Evolutionary conservation across 2,329 filamentous ascomycete species (phyloP), one percentile per base, ranked within the genome.

Genomic region (Mariannaea elegans): DNA sequence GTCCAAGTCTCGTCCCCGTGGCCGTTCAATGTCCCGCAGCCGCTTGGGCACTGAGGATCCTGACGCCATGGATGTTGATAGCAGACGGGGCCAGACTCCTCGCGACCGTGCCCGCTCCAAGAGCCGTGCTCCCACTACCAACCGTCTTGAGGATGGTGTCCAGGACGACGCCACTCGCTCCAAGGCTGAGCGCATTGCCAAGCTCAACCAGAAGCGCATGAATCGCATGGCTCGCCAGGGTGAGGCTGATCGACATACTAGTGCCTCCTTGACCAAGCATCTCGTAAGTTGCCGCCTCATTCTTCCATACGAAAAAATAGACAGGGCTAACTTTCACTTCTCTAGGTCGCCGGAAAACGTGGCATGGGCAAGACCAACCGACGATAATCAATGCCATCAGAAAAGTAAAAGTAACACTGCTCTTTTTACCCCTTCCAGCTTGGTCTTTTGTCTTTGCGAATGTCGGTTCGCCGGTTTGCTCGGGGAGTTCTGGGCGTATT

Each of bases 211-310:
- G 89, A 93, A 94, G 85, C 94, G 93, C 87, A 97, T 96, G 93
- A 99, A 99, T 83, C 88, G 94, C 66, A 95, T 96, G 90, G 95
- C 95, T 42, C 89, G 94, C 77, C 92, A 96, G 84, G 95, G 95
- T 84, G 95, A 99, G 82, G 94, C 90, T 63, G 95, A 99, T 84
- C 88, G 96, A 75, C 94, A 98, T 80, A 88, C 88, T 63, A 89
- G 89, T 56, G 91, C 91, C 34, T 85, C 91, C 52, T 80, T 97
- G 78, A 87, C 89, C 64, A 99, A 97, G 82, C 95, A 98, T 81
- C 84, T 99, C 86, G 90, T 97, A 85, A 77, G 89, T 86, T 68
- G 64, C 41, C 13, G 34, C 49, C 29, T 29, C 27, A n/a, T n/a
- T n/a, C n/a, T n/a, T n/a, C 27, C 8, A 58, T 47, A 16, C 48